A percentile compares a stretch with the other conserved stretches of the same genome.
These are phyloP conservation scores for Capronia epimyces DNA, from an alignment of 2,329 filamentous ascomycete species.

Conservation along the genomic window DNA sequence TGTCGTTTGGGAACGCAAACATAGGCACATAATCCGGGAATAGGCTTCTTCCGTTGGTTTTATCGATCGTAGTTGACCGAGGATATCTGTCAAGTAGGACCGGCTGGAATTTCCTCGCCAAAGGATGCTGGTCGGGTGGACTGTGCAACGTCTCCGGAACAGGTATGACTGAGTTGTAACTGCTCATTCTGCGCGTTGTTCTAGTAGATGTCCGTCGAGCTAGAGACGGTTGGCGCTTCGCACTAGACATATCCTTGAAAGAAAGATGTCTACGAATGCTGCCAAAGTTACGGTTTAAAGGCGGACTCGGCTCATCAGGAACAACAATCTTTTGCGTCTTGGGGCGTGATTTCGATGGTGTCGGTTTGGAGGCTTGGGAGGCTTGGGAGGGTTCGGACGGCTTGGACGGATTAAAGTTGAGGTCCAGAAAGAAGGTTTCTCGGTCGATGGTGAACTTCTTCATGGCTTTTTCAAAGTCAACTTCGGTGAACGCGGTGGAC, in stretches of 20 bases:
- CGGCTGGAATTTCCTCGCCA: conserved; percentile 90
- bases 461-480: conserved; percentile 89
- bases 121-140: conserved; percentile 88
- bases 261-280: conserved; percentile 91
- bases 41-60: conserved; percentile 69
- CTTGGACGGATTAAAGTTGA: conserved; percentile 80
- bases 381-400: conserved; percentile 46
- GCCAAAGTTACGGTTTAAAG: conserved; percentile 61
- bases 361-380: conserved; percentile 52
- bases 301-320: conserved; percentile 55
- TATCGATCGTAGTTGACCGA: conserved; percentile 72
- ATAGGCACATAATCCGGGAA: conserved; percentile 98
- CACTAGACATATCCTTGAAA: conserved; percentile 89
- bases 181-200: conserved; percentile 83
- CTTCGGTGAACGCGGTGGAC: conserved; percentile 55
- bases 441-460: conserved; percentile 93
- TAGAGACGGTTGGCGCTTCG: conserved; percentile 75
- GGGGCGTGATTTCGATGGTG: conserved; percentile 40
- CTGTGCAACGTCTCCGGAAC: conserved; percentile 83
- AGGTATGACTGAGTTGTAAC: conserved; percentile 97
- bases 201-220: conserved; percentile 68
- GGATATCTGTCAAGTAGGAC: conserved; percentile 94
- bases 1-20: conserved; percentile 98
- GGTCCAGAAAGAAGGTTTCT: conserved; percentile 86
- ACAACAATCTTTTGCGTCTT: conserved; percentile 75